Evolutionary conservation across 495 filamentous ascomycete genomes (phyloP), one percentile per base, ranked within the genome.

Genomic region (Usnea hakonensis): DNA sequence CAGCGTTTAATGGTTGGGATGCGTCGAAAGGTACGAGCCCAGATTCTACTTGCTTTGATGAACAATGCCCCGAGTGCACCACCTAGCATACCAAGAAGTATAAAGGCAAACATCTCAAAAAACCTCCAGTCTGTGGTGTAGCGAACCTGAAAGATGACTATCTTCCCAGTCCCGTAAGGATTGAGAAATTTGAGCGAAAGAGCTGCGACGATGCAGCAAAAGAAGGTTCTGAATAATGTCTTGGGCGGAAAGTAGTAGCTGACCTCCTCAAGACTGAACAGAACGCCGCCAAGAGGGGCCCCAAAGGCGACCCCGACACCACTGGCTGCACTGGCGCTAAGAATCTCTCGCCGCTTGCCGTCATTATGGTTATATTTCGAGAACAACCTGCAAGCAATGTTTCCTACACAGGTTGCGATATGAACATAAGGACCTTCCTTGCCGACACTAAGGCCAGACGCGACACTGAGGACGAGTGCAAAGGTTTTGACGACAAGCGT

Each of bases 181-280:
- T 98, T 92, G 57, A 97, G 79, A 69, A 96, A 96, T 68, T 96
- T 96, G 60, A 97, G 77, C 5, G 92, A 90, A 32, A 98, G 71
- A 0, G 94, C 88, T 28, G 94, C 91, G 71, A 74, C 89, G 68
- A 97, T 97, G 74, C 93, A 98, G 74, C 91, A 96, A 75, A 97
- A 98, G 78, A 98, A 97, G 2, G 94, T 98, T 43, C 94, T 81
- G 76, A 98, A 98, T 5, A 98, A 83, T 3, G 93, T 97, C 75
- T 98, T 97, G n/a, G 94, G 89, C 5, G 93, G 94, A 73, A 97
- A 97, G 71, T 96, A 98, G 73, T 98, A 98, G 72, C 87, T 89
- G 69, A 96, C 90, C 79, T 97, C 93, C 74, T 97, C 93, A 30
- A 97, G 75, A 59, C 91, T 90, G 72, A 97, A 97, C 10, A 97